phyloP scores from a whole-genome alignment of 2,329 filamentous ascomycete species.

The Falciphora oryzae region DNA sequence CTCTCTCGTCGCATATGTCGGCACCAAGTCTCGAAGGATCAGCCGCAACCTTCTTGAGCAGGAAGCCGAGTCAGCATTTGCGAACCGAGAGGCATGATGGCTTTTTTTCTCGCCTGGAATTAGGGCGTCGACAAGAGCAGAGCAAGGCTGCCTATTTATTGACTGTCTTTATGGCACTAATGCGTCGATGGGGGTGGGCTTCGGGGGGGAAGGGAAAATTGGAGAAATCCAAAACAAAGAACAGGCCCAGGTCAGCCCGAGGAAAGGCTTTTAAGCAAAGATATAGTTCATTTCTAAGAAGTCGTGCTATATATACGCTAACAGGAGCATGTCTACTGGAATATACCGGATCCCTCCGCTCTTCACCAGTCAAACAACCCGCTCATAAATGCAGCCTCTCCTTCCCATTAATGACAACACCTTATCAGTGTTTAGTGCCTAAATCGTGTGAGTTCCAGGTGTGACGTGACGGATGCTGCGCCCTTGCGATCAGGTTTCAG shows the following conservation, averaged over 20 bases:
- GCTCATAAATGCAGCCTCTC: too few species aligned
- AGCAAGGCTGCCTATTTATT: too few species aligned
- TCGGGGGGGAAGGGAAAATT: background rate
- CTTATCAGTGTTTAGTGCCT: too few species aligned
- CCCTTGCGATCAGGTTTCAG: too few species aligned
- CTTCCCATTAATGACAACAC: too few species aligned
- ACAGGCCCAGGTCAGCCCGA: too few species aligned
- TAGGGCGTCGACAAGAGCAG: too few species aligned
- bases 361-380: too few species aligned
- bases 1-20: slow-evolving; percentile 62
- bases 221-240: background rate
- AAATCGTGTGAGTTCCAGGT: too few species aligned
- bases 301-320: background rate
- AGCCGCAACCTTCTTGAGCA: slow-evolving; percentile 25
- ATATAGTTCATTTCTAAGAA: background rate
- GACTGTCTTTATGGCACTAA: background rate
- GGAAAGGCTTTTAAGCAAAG: background rate
- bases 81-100: background rate
- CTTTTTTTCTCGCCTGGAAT: background rate
- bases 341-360: too few species aligned
- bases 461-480: too few species aligned
- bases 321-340: too few species aligned
- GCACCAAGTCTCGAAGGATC: slow-evolving; percentile 30
- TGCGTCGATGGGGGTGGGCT: background rate
- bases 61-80: slow-evolving; percentile 25